phyloP scores from a whole-genome alignment of 805 yeast genomes.

The Starmerella geochares region DNA sequence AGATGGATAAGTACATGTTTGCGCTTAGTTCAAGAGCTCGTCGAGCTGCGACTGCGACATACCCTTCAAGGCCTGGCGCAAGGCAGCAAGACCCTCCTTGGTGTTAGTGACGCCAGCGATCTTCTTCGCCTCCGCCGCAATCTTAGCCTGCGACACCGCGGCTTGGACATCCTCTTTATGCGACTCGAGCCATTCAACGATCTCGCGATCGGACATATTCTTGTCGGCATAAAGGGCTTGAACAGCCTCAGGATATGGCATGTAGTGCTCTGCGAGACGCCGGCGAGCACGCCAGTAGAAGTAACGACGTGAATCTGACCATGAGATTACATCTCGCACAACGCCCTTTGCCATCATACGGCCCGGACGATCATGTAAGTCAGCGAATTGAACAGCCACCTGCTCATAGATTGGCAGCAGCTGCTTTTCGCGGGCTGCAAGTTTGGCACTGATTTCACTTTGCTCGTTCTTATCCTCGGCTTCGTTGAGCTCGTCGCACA shows the following conservation, averaged over 20 bases:
- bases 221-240: conserved; percentile 36
- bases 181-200: conserved; percentile 51
- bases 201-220: conserved; percentile 58
- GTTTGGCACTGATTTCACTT: conserved; percentile 50
- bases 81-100: conserved; percentile 22
- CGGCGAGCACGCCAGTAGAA: conserved; percentile 99
- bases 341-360: conserved; percentile 95
- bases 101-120: conserved; percentile 9
- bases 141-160: conserved; percentile 6
- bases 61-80: conserved; percentile 29
- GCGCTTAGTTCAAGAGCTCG: conserved; percentile 28
- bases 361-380: conserved; percentile 92
- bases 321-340: conserved; percentile 72
- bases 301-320: conserved; percentile 83
- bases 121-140: conserved; percentile 10
- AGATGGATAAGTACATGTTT: too few relatives aligned
- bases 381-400: conserved; percentile 92
- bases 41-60: conserved; percentile 31
- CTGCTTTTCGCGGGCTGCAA: conserved; percentile 66
- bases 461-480: conserved; percentile 54
- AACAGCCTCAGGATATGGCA: conserved; percentile 31
- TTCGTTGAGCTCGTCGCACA: conserved; percentile 42
- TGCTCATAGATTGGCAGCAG: conserved; percentile 85
- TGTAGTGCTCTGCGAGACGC: conserved; percentile 84
- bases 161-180: conserved; percentile 15